A percentile compares a stretch with the other conserved stretches of the same genome.
Evolutionary conservation across 208 protist genomes (phyloP).

Genomic region (Wallacemonas sp.): DNA sequence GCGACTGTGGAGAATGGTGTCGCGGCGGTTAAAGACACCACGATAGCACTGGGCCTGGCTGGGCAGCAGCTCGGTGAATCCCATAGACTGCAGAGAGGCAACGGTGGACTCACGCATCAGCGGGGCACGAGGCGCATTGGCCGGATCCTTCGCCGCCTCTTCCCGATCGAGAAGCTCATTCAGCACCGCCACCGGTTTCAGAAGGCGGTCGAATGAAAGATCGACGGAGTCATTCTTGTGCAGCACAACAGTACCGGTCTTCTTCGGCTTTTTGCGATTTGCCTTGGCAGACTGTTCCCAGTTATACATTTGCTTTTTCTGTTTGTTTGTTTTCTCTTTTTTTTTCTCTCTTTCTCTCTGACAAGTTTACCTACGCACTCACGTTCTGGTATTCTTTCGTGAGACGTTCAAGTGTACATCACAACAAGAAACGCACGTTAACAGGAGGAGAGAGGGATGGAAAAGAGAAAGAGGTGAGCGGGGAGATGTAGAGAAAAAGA

Average conservation of each 20-base stretch:
- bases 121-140: slow-evolving; percentile 29
- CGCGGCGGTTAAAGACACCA: slow-evolving; percentile 82
- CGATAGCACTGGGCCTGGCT: slow-evolving; percentile 89
- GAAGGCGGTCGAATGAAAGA: slow-evolving; percentile 62
- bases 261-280: slow-evolving; percentile 71
- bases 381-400: no score
- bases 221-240: slow-evolving; percentile 71
- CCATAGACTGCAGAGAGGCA: slow-evolving; percentile 44
- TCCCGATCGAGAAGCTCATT: slow-evolving; percentile 22
- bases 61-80: slow-evolving; percentile 63
- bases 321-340: background rate
- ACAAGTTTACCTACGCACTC: no score
- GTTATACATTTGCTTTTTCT: slow-evolving; percentile 52
- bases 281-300: slow-evolving; percentile 66
- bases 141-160: slow-evolving; percentile 16
- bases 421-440: background rate
- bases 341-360: background rate
- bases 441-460: background rate
- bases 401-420: background rate
- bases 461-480: background rate
- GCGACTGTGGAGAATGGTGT: slow-evolving; percentile 93
- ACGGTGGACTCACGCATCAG: slow-evolving; percentile 73
- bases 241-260: slow-evolving; percentile 87
- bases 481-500: background rate
- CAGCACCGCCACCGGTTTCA: slow-evolving; percentile 50